These are phyloP conservation scores for Andrographis paniculata DNA, from an alignment of 305 asterid species.

Conservation along the genomic window DNA sequence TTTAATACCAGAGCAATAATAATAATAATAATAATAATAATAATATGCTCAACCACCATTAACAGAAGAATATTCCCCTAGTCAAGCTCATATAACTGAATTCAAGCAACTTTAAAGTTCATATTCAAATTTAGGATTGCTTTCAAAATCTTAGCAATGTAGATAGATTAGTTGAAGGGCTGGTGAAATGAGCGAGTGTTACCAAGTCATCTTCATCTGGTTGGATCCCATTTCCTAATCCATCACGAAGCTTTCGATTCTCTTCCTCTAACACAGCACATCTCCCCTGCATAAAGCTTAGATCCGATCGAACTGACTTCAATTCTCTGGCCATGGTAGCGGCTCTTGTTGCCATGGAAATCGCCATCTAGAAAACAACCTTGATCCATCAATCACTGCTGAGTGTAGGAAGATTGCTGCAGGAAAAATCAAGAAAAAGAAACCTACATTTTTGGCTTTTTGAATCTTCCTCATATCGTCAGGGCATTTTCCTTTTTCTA, in stretches of 20 bases:
- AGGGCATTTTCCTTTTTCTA: conserved; percentile 24
- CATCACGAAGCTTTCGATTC: conserved; percentile 67
- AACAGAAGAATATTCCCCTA: too few species aligned
- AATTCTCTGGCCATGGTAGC: conserved; percentile 75
- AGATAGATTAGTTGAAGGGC: too few species aligned
- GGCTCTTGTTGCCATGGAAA: conserved; percentile 88
- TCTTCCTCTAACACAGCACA: conserved; percentile 77
- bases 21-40: too few species aligned
- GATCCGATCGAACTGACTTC: conserved; percentile 67
- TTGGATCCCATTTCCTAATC: conserved; percentile 34
- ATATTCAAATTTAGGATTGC: too few species aligned
- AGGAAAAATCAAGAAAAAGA: conserved; percentile 4
- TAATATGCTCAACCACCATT: too few species aligned
- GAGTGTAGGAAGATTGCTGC: neutral
- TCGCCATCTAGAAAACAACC: conserved; percentile 45
- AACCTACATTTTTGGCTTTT: conserved; percentile 70
- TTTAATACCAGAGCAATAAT: too few species aligned
- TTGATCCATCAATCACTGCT: neutral
- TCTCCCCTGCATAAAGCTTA: conserved; percentile 69
- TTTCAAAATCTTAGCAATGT: too few species aligned
- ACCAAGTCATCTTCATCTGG: conserved; percentile 96
- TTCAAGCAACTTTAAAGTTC: too few species aligned
- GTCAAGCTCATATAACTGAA: too few species aligned
- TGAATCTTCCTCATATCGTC: conserved; percentile 50
- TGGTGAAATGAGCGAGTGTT: conserved; percentile 3